Evolutionary conservation across 306 rosid genomes (phyloP), one percentile per base, ranked within the genome.

Genomic region (Begonia loranthoides): DNA sequence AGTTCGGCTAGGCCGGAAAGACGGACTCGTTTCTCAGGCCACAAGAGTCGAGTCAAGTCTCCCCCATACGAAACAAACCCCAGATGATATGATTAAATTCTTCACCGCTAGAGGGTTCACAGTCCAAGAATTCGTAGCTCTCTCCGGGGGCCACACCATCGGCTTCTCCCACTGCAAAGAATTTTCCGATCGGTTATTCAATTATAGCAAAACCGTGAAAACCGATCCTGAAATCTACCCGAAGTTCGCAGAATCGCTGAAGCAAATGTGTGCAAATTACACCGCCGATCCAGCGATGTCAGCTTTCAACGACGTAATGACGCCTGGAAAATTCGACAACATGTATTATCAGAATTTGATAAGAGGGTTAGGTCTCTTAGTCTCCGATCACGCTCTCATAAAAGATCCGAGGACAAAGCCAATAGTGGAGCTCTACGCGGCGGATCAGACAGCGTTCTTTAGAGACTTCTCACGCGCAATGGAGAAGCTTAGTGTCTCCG

Each of bases 101-200:
- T 28, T 28, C 36, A 50, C 57, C 57, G 5, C 12, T 4, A 74
- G 58, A 44, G 79, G 75, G 10, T 69, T 74, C 52, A 56, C 63
- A 9, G 15, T 65, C 17, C 45, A 61, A 53, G 72, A 74, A 53
- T 61, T 69, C 66, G 79, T 74, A 6, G 79, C 79, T 3, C 55
- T 74, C 9, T 49, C 53, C 6, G 79, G 79, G 3, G 69, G 62
- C 22, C 80, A 74, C 66, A 74, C 76, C 28, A 70, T 74, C 15
- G 80, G 80, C 3, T 74, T 74, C 61, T 58, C 76, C 9, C 80
- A 74, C 40, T 74, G 80, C 64, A 74, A 66, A n/a, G 80, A 74
- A 57, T 74, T 74, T 55, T 11, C 69, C 0, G 36, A 28, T 7
- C 36, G 36, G 36, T 28, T 28, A 28, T 28, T 28, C 36, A 28